These are phyloP conservation scores for Xylaria polymorpha DNA, from an alignment of 2,329 filamentous ascomycete genomes.

Conservation along the genomic window DNA sequence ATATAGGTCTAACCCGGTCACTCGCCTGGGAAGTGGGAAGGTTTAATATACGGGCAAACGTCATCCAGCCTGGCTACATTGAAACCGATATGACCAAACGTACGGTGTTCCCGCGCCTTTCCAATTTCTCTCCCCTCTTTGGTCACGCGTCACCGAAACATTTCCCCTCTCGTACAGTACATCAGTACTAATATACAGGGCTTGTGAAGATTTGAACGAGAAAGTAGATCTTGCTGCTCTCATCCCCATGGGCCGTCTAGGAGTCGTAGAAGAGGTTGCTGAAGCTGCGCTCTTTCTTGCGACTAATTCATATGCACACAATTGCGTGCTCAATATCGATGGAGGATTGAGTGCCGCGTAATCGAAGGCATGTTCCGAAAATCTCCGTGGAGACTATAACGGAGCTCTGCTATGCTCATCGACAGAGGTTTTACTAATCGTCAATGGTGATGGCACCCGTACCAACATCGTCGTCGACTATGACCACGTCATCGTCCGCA, in stretches of 20 bases:
- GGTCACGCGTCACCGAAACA: conserved; percentile 17
- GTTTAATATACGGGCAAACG: conserved; percentile 78
- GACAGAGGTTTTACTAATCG: conserved; percentile 47
- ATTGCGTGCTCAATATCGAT: conserved; percentile 86
- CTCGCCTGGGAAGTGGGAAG: conserved; percentile 71
- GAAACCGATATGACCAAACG: conserved; percentile 82
- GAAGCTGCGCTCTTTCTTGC: conserved; percentile 83
- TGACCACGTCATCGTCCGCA: conserved; percentile 56
- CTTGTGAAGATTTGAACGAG: conserved; percentile 44
- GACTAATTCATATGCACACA: conserved; percentile 84
- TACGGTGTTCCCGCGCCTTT: conserved; percentile 54
- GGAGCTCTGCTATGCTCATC: neutral
- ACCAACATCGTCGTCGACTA: conserved; percentile 60
- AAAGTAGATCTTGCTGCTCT: conserved; percentile 53
- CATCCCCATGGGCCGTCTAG: conserved; percentile 76
- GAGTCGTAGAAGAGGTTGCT: conserved; percentile 77
- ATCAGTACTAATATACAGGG: conserved; percentile 55
- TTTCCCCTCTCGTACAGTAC: conserved; percentile 37
- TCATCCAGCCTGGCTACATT: conserved; percentile 85
- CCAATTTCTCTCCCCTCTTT: conserved; percentile 31
- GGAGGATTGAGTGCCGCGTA: conserved; percentile 80
- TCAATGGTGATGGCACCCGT: conserved; percentile 75
- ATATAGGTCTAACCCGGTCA: conserved; percentile 73
- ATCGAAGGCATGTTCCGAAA: conserved; percentile 37
- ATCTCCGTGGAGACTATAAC: neutral